Percentiles rank a stretch among this genome's conserved stretches.
These are phyloP conservation scores for Aureobasidium sp. DNA, from an alignment of 2,329 filamentous ascomycete genomes.

Conservation along the genomic window DNA sequence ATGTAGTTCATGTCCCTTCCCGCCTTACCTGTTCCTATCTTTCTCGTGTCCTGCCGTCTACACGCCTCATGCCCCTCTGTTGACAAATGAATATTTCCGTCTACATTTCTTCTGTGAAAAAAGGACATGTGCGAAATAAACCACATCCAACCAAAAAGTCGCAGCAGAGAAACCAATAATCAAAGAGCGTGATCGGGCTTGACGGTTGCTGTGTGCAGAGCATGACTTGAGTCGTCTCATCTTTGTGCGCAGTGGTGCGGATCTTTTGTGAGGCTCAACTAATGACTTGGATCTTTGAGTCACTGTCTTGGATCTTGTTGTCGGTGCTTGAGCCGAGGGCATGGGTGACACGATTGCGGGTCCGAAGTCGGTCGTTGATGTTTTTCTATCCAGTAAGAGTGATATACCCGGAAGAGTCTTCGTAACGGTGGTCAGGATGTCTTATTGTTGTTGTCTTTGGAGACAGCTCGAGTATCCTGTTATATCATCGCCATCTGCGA, in stretches of 20 bases:
- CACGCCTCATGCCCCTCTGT: neutral
- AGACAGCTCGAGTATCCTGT: too few species aligned
- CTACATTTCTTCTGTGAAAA: neutral
- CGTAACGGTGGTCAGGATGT: neutral
- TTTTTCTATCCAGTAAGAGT: neutral
- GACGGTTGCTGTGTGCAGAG: neutral
- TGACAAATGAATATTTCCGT: neutral
- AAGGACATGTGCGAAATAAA: neutral
- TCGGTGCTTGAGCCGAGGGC: neutral
- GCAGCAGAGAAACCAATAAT: neutral
- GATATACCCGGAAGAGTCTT: neutral
- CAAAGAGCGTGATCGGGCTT: neutral
- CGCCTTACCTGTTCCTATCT: slow-evolving; percentile 1
- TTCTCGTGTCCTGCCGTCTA: neutral
- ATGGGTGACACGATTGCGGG: neutral
- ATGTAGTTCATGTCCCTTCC: slow-evolving; percentile 3
- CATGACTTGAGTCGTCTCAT: neutral
- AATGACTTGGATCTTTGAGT: neutral
- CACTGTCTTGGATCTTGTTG: neutral
- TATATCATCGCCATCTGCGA: neutral
- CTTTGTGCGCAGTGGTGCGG: neutral
- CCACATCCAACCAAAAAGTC: neutral
- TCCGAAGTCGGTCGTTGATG: neutral
- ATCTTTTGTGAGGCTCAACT: neutral
- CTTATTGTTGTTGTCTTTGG: neutral